Evolutionary conservation across 1,284 basidiomycete species (phyloP).

Genomic region (Phellopilus nigrolimitatus): DNA sequence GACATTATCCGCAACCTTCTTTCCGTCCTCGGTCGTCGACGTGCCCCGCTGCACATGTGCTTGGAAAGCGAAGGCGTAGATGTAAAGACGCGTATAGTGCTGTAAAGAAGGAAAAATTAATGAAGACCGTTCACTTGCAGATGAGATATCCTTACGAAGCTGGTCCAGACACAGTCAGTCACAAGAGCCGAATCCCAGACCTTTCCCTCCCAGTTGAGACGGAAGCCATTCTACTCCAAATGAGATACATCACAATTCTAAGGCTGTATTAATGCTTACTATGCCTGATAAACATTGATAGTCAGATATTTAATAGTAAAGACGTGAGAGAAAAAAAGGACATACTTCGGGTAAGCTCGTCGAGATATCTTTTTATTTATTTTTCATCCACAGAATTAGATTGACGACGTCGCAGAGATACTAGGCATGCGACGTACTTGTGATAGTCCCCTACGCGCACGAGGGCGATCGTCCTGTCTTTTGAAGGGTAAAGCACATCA

Average conservation of each 20-base stretch:
- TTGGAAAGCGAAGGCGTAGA: conserved; percentile 36
- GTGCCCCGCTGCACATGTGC: conserved; percentile 35
- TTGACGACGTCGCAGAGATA: not conserved
- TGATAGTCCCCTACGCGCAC: conserved; percentile 37
- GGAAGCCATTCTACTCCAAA: conserved; percentile 25
- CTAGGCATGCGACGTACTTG: conserved; percentile 22
- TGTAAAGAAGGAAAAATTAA: conserved; percentile 22
- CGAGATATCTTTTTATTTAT: conserved; percentile 27
- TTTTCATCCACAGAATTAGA: too few relatives aligned
- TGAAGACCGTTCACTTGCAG: not conserved
- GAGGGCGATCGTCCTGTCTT: conserved; percentile 31
- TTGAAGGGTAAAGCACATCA: conserved; percentile 36
- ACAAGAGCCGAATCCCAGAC: conserved; percentile 28
- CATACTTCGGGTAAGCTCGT: conserved; percentile 27
- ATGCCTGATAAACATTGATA: not conserved
- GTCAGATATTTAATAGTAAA: not conserved
- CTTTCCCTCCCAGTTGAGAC: conserved; percentile 29
- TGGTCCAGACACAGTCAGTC: conserved; percentile 26
- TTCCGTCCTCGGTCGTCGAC: conserved; percentile 16
- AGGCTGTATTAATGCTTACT: conserved; percentile 14
- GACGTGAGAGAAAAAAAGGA: not conserved
- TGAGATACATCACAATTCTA: too few relatives aligned
- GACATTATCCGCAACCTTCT: conserved; percentile 16
- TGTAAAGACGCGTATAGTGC: conserved; percentile 37
- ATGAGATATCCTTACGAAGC: conserved; percentile 19